Evolutionary conservation across 495 filamentous ascomycete species (phyloP).

Genomic region (Aspergillus wentii): DNA sequence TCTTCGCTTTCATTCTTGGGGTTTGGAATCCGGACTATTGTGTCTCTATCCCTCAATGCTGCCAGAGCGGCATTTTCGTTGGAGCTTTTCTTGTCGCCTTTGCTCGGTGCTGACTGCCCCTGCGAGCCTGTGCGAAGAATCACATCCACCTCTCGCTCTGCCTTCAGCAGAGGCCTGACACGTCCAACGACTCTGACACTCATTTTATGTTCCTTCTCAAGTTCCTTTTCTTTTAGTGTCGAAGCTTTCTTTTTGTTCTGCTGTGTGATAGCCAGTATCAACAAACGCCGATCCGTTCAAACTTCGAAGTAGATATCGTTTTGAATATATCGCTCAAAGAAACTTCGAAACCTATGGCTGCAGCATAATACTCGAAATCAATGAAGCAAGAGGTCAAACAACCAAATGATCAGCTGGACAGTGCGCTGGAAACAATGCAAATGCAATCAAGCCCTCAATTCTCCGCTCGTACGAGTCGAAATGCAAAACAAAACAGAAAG

Average conservation of each 20-base stretch:
- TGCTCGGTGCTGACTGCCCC: constrained; percentile 11
- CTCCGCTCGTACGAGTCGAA: not conserved
- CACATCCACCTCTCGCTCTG: constrained; percentile 75
- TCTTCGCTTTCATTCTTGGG: constrained; percentile 88
- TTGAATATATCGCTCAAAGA: no score
- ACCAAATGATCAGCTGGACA: no score
- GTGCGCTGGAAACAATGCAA: no score
- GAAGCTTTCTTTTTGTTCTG: no score
- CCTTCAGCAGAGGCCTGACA: constrained; percentile 79
- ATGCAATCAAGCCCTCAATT: not conserved
- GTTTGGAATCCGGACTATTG: constrained; percentile 84
- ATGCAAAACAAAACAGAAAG: constrained; percentile 8
- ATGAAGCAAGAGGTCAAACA: no score
- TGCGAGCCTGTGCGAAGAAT: constrained; percentile 63
- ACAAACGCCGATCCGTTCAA: no score
- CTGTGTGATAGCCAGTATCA: no score
- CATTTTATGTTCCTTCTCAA: constrained; percentile 24
- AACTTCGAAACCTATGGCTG: no score
- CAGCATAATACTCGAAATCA: no score
- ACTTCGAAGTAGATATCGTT: no score
- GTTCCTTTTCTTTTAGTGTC: no score
- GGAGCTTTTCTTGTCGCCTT: constrained; percentile 23
- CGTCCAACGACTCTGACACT: constrained; percentile 82
- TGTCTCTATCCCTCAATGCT: constrained; percentile 50
- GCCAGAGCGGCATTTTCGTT: constrained; percentile 39